Percentiles rank a stretch among this genome's conserved stretches.
phyloP scores from a whole-genome alignment of 2,329 filamentous ascomycete species.

The Ophidiomyces ophidiicola region DNA sequence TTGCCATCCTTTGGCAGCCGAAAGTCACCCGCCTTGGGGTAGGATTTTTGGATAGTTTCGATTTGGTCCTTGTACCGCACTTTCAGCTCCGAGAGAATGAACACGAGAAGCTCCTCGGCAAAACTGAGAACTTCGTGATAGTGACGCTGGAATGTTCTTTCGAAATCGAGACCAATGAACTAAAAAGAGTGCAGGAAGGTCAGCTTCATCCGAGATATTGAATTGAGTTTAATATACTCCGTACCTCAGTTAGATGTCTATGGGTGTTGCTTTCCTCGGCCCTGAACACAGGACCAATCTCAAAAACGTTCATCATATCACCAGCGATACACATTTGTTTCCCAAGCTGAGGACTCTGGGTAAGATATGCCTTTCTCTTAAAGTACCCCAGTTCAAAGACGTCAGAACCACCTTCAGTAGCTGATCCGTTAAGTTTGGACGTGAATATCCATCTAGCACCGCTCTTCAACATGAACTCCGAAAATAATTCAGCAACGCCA shows the following conservation, averaged over 20 bases:
- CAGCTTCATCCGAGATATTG: neutral
- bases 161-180: conserved; percentile 43
- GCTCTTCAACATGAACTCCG: conserved; percentile 61
- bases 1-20: conserved; percentile 39
- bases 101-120: conserved; percentile 39
- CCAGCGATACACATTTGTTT: conserved; percentile 58
- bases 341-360: conserved; percentile 54
- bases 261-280: conserved; percentile 58
- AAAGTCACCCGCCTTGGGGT: conserved; percentile 41
- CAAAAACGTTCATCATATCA: conserved; percentile 51
- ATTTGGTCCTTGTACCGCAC: conserved; percentile 35
- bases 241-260: conserved; percentile 52
- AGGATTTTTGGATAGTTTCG: conserved; percentile 37
- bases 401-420: conserved; percentile 84
- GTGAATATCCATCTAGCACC: conserved; percentile 78
- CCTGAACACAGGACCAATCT: conserved; percentile 54
- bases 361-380: conserved; percentile 60
- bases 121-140: conserved; percentile 42
- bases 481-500: conserved; percentile 58
- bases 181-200: conserved; percentile 18
- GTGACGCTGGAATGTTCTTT: conserved; percentile 39
- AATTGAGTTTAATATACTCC: no score
- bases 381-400: conserved; percentile 90
- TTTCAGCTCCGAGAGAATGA: conserved; percentile 37
- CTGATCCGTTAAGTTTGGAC: conserved; percentile 76